These are phyloP conservation scores for Bimuria novae-zelandiae DNA, from an alignment of 2,329 filamentous ascomycete genomes.

Conservation along the genomic window DNA sequence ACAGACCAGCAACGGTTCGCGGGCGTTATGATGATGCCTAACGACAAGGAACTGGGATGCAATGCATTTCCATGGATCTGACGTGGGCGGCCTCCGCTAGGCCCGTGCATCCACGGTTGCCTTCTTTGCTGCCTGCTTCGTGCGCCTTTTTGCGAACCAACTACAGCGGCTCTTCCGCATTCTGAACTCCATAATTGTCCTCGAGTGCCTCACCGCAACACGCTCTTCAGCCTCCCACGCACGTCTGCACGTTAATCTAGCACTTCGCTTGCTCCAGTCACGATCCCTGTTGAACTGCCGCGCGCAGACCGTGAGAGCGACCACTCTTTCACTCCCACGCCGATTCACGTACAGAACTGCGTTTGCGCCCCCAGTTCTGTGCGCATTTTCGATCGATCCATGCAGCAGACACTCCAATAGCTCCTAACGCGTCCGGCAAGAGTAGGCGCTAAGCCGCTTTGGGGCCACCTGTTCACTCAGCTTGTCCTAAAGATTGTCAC, in stretches of 20 bases:
- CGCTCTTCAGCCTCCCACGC: conserved; percentile 5
- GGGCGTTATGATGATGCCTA: conserved; percentile 2
- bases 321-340: neutral
- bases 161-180: neutral
- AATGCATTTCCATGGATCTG: neutral
- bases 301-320: neutral
- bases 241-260: conserved; percentile 1
- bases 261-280: neutral
- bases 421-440: neutral
- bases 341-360: neutral
- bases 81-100: conserved; percentile 4
- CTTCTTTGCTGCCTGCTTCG: conserved; percentile 5
- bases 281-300: neutral
- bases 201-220: conserved; percentile 7
- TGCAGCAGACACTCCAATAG: neutral
- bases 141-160: conserved; percentile 6
- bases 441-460: conserved; percentile 10
- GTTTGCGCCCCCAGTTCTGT: conserved; percentile 6
- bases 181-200: neutral
- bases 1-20: neutral
- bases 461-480: conserved; percentile 1
- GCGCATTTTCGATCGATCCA: neutral
- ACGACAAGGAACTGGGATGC: neutral
- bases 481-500: conserved; percentile 2
- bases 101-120: neutral